Conservation (phyloP, 352 stramenopile species). For the Pythium guiyangense region DNA sequence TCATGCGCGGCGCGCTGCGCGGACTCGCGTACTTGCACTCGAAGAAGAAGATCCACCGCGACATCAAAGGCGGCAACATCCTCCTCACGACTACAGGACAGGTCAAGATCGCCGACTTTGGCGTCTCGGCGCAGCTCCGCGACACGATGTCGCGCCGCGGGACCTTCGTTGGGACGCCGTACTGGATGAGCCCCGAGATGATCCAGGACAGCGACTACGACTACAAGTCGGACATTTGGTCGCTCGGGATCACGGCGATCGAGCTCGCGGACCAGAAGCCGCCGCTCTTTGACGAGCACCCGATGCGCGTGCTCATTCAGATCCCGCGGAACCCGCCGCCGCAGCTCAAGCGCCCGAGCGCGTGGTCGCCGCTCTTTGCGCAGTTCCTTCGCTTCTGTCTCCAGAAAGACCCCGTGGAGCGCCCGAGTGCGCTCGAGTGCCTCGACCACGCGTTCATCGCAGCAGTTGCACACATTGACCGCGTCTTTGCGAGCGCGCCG, state of each 20-base stretch:
- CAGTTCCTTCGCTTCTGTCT: constrained; percentile 87
- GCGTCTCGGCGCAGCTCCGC: constrained; percentile 63
- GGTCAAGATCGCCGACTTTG: constrained; percentile 96
- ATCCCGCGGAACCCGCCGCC: constrained; percentile 81
- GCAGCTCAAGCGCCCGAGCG: constrained; percentile 55
- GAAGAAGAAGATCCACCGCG: constrained; percentile 85
- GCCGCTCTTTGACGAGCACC: constrained; percentile 88
- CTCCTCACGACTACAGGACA: constrained; percentile 90
- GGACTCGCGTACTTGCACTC: constrained; percentile 87
- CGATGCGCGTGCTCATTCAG: constrained; percentile 78
- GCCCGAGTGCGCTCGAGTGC: constrained; percentile 84
- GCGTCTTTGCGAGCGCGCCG: constrained; percentile 26
- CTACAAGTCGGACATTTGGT: constrained; percentile 90
- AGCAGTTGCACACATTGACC: constrained; percentile 30
- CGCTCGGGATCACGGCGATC: constrained; percentile 88
- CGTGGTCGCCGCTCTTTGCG: constrained; percentile 76
- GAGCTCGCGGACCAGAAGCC: constrained; percentile 90
- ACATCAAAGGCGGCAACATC: constrained; percentile 86
- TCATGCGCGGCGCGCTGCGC: constrained; percentile 66
- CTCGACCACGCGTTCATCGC: constrained; percentile 89
- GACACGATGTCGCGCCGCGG: constrained; percentile 50
- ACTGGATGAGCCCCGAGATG: constrained; percentile 94
- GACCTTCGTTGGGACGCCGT: constrained; percentile 90
- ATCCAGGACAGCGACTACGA: constrained; percentile 92
- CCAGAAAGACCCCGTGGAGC: constrained; percentile 57